These are phyloP conservation scores for Sistotremastrum suecicum DNA, from an alignment of 768 basidiomycete species.

Conservation along the genomic window DNA sequence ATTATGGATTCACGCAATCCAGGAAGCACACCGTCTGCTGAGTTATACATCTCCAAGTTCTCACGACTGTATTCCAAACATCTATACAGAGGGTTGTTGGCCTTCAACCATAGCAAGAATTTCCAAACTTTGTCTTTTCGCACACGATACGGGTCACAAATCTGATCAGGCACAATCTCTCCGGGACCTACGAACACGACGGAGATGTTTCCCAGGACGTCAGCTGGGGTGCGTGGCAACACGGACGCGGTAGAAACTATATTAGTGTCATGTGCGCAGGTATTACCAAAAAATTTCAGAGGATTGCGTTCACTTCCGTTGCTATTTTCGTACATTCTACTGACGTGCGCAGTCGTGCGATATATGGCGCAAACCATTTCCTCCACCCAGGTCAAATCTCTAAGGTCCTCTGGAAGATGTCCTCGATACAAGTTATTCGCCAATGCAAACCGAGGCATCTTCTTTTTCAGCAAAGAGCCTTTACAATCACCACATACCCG, in stretches of 20 bases:
- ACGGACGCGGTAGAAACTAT: slow-evolving; percentile 15
- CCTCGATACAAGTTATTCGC: slow-evolving; percentile 14
- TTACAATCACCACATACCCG: no score
- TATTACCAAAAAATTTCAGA: slow-evolving; percentile 19
- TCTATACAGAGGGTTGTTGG: slow-evolving; percentile 14
- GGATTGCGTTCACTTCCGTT: no score
- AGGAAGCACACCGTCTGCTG: no score
- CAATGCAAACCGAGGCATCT: slow-evolving; percentile 11
- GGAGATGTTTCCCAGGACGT: slow-evolving; percentile 14
- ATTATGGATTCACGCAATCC: no score
- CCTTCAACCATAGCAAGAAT: slow-evolving; percentile 14
- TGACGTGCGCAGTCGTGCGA: slow-evolving; percentile 15
- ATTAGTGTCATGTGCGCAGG: slow-evolving; percentile 22
- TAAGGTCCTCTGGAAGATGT: slow-evolving; percentile 10
- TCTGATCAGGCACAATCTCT: slow-evolving; percentile 6
- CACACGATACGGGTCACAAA: slow-evolving; percentile 12
- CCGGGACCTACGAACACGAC: slow-evolving; percentile 19
- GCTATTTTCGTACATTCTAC: slow-evolving; percentile 14
- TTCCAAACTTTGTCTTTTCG: slow-evolving; percentile 12
- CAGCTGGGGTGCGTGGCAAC: slow-evolving; percentile 13
- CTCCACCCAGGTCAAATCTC: slow-evolving; percentile 16
- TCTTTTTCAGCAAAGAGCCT: no score
- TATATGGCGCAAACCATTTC: slow-evolving; percentile 18
- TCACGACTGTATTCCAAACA: no score
- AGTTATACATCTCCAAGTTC: no score